These are phyloP conservation scores for Alternaria triticina DNA, from an alignment of 2,329 filamentous ascomycete species.

Conservation along the genomic window DNA sequence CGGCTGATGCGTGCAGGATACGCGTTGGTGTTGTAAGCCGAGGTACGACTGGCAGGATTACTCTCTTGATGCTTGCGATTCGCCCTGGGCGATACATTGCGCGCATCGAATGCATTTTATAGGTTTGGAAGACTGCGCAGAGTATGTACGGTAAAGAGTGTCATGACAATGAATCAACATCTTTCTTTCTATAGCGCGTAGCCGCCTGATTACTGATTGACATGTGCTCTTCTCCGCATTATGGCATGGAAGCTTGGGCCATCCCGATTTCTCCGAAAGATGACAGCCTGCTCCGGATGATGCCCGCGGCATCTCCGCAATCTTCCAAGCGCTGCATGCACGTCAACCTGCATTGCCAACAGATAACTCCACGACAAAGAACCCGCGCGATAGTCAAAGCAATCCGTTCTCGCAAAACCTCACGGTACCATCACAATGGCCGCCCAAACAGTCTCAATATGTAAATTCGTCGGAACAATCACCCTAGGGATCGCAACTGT, in stretches of 20 bases:
- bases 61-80: slow-evolving; percentile 1
- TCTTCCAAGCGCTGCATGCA: slow-evolving; percentile 22
- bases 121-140: background rate
- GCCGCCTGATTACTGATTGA: background rate
- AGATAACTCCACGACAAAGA: background rate
- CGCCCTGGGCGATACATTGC: background rate
- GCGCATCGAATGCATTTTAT: background rate
- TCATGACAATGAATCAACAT: background rate
- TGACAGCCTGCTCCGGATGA: background rate
- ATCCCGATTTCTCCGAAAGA: background rate
- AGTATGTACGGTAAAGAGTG: background rate
- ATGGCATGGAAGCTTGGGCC: slow-evolving; percentile 3
- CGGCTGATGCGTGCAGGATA: slow-evolving; percentile 8
- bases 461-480: slow-evolving; percentile 93
- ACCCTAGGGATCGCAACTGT: slow-evolving; percentile 89
- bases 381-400: background rate
- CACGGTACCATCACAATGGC: slow-evolving; percentile 54
- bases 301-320: slow-evolving; percentile 20
- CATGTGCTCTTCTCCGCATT: slow-evolving; percentile 9
- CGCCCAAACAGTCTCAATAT: slow-evolving; percentile 73
- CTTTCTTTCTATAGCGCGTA: background rate
- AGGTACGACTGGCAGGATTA: slow-evolving; percentile 26
- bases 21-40: slow-evolving; percentile 19
- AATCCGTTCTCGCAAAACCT: background rate
- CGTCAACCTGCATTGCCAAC: slow-evolving; percentile 22